Evolutionary conservation across 768 basidiomycete genomes (phyloP), one percentile per base, ranked within the genome.

Genomic region (Imleria badia): DNA sequence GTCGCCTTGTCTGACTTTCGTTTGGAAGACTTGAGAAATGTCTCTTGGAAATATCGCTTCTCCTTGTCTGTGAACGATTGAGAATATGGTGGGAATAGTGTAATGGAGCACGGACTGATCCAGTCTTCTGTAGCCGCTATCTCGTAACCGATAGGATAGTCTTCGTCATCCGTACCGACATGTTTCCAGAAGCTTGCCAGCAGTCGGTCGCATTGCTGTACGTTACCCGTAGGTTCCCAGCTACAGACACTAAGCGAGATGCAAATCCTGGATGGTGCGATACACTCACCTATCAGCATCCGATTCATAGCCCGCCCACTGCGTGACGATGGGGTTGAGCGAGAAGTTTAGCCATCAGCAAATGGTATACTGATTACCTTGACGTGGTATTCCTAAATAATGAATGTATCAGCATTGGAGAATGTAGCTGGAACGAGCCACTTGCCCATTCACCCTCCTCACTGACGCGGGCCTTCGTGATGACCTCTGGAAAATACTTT

Each of bases 231-330:
- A 12, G 88, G 88, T 54, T 89, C 88, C 87, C 87, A 89, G 60
- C 88, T 89, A 52, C 41, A 54, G 35, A 29, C 1, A 41, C 6
- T 31, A 40, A 57, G 35, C n/a, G 30, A 48, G 54, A 26, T 22
- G 39, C 35, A 36, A n/a, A 7, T 31, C 48, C 40, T n/a, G 17
- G 19, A 49, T 19, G 22, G 15, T 15, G 50, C 31, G 39, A 33
- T 30, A 14, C 52, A 38, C 73, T 30, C 58, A 85, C 88, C 76
- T 87, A 57, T 88, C 79, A 1, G 76, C 73, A 30, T 76, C 77
- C 0, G 80, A 80, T 47, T 66, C 72, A 64, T 88, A 90, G 10
- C 79, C 80, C 12, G 76, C 82, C 88, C 88, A 90, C 88, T 89
- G 51, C 31, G n/a, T 26, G 29, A 50, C 7, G 26, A 26, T 45